Evolutionary conservation across 805 yeast species (phyloP).

Genomic region (Candida mattraensis): DNA sequence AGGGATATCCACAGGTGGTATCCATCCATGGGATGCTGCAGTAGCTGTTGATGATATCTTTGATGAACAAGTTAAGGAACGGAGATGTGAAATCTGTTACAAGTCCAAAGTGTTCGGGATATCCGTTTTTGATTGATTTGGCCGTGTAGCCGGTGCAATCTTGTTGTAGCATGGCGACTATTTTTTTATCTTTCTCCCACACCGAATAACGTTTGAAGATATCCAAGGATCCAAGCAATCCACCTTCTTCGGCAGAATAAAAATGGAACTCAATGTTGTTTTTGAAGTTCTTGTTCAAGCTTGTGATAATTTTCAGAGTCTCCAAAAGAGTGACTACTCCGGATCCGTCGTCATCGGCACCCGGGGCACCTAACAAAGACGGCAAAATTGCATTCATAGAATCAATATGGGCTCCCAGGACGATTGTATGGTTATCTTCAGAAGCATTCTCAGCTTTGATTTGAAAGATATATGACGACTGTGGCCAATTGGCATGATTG

Average conservation of each 20-base stretch:
- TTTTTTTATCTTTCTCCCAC: conserved; percentile 43
- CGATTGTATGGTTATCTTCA: conserved; percentile 44
- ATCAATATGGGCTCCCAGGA: conserved; percentile 87
- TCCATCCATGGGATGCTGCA: conserved; percentile 69
- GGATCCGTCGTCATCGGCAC: conserved; percentile 93
- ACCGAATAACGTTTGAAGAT: conserved; percentile 55
- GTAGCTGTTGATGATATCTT: conserved; percentile 59
- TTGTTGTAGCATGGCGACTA: conserved; percentile 87
- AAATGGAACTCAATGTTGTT: conserved; percentile 89
- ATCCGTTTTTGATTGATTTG: conserved; percentile 47
- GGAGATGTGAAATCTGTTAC: conserved; percentile 67
- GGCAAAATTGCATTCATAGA: conserved; percentile 76
- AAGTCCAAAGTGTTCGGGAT: conserved; percentile 74
- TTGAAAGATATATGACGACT: conserved; percentile 19
- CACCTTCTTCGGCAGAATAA: conserved; percentile 94
- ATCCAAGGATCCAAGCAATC: conserved; percentile 81
- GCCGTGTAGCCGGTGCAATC: conserved; percentile 89
- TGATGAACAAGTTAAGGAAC: conserved; percentile 58
- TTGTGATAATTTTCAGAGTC: conserved; percentile 40
- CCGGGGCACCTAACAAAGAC: conserved; percentile 74
- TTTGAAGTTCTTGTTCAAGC: conserved; percentile 25
- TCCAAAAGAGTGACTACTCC: conserved; percentile 81
- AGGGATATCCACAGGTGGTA: conserved; percentile 86
- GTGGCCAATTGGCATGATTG: conserved; percentile 19
- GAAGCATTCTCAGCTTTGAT: conserved; percentile 9